These are phyloP conservation scores for Fusarium buharicum DNA, from an alignment of 2,329 filamentous ascomycete species.

Conservation along the genomic window DNA sequence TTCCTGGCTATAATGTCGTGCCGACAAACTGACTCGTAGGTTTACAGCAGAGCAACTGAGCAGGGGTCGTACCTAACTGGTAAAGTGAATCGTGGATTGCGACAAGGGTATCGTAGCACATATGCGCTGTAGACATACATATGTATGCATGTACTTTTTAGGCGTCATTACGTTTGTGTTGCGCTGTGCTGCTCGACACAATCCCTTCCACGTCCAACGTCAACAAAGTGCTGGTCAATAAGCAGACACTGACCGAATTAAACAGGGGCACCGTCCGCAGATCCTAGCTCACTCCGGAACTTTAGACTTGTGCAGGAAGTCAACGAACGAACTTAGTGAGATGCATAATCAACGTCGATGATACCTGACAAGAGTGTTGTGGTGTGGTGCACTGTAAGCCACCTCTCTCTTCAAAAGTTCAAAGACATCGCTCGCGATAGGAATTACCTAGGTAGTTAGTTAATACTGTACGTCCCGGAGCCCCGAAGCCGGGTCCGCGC, in stretches of 20 bases:
- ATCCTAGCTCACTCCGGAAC: slow-evolving; percentile 16
- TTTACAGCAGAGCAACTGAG: slow-evolving; percentile 13
- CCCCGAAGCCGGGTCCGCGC: slow-evolving; percentile 27
- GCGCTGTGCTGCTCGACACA: slow-evolving; percentile 21
- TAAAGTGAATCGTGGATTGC: slow-evolving; percentile 21
- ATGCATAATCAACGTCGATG: slow-evolving; percentile 9
- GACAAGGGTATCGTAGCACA: slow-evolving; percentile 6
- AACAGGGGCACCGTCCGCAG: slow-evolving; percentile 3
- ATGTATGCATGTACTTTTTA: background rate
- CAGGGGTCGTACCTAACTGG: slow-evolving; percentile 23
- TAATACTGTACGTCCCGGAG: slow-evolving; percentile 11
- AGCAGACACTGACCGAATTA: slow-evolving; percentile 9
- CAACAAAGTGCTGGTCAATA: too few species aligned
- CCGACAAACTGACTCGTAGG: slow-evolving; percentile 41
- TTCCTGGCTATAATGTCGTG: slow-evolving; percentile 28
- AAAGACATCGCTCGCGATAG: too few species aligned
- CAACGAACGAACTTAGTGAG: slow-evolving; percentile 17
- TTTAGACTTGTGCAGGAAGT: slow-evolving; percentile 1
- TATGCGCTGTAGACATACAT: background rate
- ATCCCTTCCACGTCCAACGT: slow-evolving; percentile 9
- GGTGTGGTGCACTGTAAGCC: background rate
- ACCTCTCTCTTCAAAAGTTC: too few species aligned
- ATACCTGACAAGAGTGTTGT: slow-evolving; percentile 5
- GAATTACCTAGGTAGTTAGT: too few species aligned
- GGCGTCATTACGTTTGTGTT: slow-evolving; percentile 8